Base-by-base conservation (phyloP, 352 stramenopile genomes). In the Pythium graminicola region DNA sequence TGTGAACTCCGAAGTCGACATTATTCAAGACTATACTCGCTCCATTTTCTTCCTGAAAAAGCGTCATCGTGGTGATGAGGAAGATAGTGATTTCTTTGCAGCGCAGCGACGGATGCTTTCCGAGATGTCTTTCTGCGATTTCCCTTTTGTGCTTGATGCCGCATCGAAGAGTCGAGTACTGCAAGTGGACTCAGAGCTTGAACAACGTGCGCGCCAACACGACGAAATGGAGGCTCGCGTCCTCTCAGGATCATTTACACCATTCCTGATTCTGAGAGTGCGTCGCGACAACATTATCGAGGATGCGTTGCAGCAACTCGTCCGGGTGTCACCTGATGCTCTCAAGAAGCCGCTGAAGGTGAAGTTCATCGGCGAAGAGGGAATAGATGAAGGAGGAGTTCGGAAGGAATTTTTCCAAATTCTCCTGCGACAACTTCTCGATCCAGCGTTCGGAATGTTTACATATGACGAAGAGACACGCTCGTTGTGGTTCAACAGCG, bases 351-450 rank as follows among this genome's bases (percentile, higher is more conserved):
- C 81, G 2, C 62, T 91, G 0, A 91, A 91, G 39, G 76, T 91
- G 22, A 89, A 91, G 53, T 91, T 91, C 67, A 69, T 90, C 22
- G 81, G 74, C 1, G 81, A 91, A 63, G 81, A 91, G 69, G 81
- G 81, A 10, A 70, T 91, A 13, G 81, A 91, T 45, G 81, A 91
- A 64, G 81, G 81, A 28, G 81, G 81, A 7, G 81, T 91, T 13
- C 73, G 81, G 29, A 91, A 91, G 44, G 81, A 91, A 39, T 91
- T 86, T 49, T 91, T 91, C 35, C 81, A 91, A 64, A 88, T 90
- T 36, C 64, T 91, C 6, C 76, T 89, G 61, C 64, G 81, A 28
- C 66, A 86, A 45, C 51, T 91, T 31, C 54, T 91, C 27, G 81
- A 91, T 53, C 81, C 78, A 6, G 67, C 77, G 5, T 91, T 82